These are phyloP conservation scores for Aspergillus bridgeri DNA, from an alignment of 495 filamentous ascomycete genomes.

Conservation along the genomic window DNA sequence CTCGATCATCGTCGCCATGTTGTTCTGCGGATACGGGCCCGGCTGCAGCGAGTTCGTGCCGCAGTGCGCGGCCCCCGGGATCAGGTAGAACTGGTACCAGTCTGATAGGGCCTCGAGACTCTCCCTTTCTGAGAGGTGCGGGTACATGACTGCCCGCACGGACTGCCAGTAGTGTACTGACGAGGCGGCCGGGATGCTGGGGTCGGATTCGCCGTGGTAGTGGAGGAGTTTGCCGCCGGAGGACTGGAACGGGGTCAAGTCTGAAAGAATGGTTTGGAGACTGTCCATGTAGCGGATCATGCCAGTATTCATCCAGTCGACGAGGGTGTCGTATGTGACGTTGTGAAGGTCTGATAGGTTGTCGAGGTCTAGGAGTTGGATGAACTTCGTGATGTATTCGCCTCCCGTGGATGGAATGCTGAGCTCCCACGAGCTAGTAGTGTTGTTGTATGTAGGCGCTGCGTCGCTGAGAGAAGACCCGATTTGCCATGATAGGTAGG, in stretches of 20 bases:
- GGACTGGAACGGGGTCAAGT: constrained; percentile 39
- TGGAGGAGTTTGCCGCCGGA: constrained; percentile 48
- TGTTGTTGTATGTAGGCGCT: constrained; percentile 19
- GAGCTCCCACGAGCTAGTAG: constrained; percentile 19
- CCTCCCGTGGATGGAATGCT: constrained; percentile 23
- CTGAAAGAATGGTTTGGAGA: constrained; percentile 38
- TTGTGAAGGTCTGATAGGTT: constrained; percentile 32
- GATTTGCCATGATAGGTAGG: constrained; percentile 34
- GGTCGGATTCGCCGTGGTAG: constrained; percentile 52
- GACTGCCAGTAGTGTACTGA: constrained; percentile 51
- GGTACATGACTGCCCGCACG: constrained; percentile 49
- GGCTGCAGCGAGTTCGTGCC: constrained; percentile 37
- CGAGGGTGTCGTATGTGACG: constrained; percentile 48
- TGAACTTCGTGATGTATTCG: constrained; percentile 25
- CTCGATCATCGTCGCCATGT: constrained; percentile 37
- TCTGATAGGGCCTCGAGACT: constrained; percentile 40
- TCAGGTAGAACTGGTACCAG: constrained; percentile 50
- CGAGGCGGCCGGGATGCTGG: constrained; percentile 43
- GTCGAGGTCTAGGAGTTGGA: constrained; percentile 24
- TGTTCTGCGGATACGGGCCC: constrained; percentile 44
- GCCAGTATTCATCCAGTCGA: constrained; percentile 41
- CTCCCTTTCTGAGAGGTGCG: constrained; percentile 26
- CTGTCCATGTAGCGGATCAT: constrained; percentile 28
- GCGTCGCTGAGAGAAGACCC: constrained; percentile 29
- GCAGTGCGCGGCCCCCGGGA: constrained; percentile 53